Base-by-base conservation (phyloP, 225 moss, liverwort and hornwort species). In the Physcomitrium patens region DNA sequence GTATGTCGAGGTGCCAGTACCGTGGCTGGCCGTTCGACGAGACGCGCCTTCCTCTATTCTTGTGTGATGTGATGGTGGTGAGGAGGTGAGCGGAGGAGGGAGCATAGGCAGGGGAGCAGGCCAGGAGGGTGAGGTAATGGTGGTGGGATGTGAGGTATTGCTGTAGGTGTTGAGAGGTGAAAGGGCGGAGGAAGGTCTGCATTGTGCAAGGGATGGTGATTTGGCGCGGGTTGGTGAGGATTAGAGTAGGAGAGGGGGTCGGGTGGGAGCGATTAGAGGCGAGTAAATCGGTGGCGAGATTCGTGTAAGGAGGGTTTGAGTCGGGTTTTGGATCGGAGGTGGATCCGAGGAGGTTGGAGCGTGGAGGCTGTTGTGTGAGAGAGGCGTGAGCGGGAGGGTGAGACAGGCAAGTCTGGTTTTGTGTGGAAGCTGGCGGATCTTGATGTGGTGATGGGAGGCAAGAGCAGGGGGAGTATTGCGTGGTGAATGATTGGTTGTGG, bases 261-360 rank as follows among this genome's bases (percentile, higher is more conserved):
- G 49, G 49, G 49, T 12, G 49, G 2, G 3, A 26, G 31, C 31
- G 31, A 37, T 37, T 37, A 37, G 31, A 60, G 12, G 71, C 8
- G 47, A 12, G 22, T 63, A 73, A 63, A 73, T 73, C 63, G 63
- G 48, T n/a, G 18, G 47, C 26, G 27, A 5, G 26, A 12, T 46
- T 37, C 31, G 3, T 48, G n/a, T 27, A 28, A 27, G 37, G 12
- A 1, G 13, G 10, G 2, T 6, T 5, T 16, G 69, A 63, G 63
- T 62, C 22, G 51, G 14, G 63, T 18, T 73, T 63, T 63, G 73
- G 53, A 73, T 73, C 73, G 53, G 14, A 50, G 61, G 46, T 60
- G 60, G 71, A 71, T 71, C 71, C 59, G 47, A 14, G 42, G 12
- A 14, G 42, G 12, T 20, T 49, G n/a, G 49, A 31, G 61, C 48